A percentile compares a stretch with the other conserved stretches of the same genome.
phyloP scores from a whole-genome alignment of 83 land plant species.

The Thuja plicata region DNA sequence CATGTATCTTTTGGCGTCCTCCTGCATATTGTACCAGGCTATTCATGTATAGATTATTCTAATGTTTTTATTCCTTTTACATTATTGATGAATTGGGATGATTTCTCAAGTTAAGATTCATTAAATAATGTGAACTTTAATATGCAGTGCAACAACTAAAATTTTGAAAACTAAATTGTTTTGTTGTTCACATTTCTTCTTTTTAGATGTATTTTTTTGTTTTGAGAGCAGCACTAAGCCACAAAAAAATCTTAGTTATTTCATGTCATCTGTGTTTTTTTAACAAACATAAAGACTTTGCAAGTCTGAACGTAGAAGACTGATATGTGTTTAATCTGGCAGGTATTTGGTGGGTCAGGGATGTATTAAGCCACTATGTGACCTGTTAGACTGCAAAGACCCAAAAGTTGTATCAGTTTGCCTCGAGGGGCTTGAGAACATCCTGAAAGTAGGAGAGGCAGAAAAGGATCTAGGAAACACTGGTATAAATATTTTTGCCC shows the following conservation, averaged over 20 bases:
- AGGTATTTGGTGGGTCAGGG: constrained; percentile 58
- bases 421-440: constrained; percentile 62
- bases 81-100: not conserved
- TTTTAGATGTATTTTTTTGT: not conserved
- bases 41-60: not conserved
- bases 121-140: not conserved
- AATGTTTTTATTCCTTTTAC: not conserved
- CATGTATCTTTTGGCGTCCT: not conserved
- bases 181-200: not conserved
- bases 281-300: not conserved
- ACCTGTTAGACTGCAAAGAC: constrained; percentile 45
- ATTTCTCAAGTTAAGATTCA: not conserved
- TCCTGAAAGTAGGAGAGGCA: constrained; percentile 57
- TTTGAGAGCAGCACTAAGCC: not conserved
- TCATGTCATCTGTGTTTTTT: not conserved
- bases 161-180: not conserved
- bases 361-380: constrained; percentile 62
- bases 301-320: not conserved
- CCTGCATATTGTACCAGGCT: not conserved
- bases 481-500: constrained; percentile 40
- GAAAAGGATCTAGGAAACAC: constrained; percentile 43
- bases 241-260: not conserved
- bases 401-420: constrained; percentile 50
- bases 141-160: not conserved
- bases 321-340: constrained; percentile 4